A percentile compares a stretch with the other conserved stretches of the same genome.
Evolutionary conservation across 306 rosid genomes (phyloP).

Genomic region (peach (Prunus persica)): DNA sequence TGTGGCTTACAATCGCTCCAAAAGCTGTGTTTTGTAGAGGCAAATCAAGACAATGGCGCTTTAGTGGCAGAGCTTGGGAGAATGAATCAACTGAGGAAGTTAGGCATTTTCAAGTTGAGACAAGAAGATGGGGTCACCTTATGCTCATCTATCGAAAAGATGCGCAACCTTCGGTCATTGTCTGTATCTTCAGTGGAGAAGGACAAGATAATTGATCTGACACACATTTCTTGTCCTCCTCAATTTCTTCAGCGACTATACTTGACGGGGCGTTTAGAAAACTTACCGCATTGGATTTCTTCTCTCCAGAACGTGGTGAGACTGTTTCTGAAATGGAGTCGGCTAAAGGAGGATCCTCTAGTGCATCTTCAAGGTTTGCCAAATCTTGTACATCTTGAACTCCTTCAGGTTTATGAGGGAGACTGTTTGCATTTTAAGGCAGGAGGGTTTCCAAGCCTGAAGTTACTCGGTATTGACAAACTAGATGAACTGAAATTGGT

Average conservation of each 20-base stretch:
- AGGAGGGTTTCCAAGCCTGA: constrained; percentile 25
- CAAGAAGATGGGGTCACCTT: constrained; percentile 28
- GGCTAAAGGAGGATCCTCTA: constrained; percentile 36
- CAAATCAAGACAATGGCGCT: constrained; percentile 2
- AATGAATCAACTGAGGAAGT: constrained; percentile 32
- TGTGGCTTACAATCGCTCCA: constrained; percentile 28
- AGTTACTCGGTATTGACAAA: constrained; percentile 21
- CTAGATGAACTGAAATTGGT: constrained; percentile 13
- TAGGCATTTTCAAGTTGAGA: constrained; percentile 27
- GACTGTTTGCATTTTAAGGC: constrained; percentile 19
- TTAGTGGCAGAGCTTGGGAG: constrained; percentile 29
- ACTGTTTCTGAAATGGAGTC: constrained; percentile 27
- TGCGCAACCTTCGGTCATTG: constrained; percentile 22
- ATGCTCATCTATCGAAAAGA: constrained; percentile 27
- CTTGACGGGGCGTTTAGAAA: constrained; percentile 31
- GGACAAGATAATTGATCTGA: constrained; percentile 24
- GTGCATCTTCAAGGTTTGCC: constrained; percentile 30
- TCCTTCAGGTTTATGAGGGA: constrained; percentile 27
- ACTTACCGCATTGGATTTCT: constrained; percentile 35
- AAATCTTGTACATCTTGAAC: constrained; percentile 28
- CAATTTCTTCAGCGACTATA: constrained; percentile 28
- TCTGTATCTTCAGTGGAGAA: constrained; percentile 19
- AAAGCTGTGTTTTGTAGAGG: constrained; percentile 37
- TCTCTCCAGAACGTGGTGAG: constrained; percentile 22
- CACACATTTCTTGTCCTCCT: constrained; percentile 24